These are phyloP conservation scores for Sedum album DNA, from an alignment of 164 flowering plant species.

Conservation along the genomic window DNA sequence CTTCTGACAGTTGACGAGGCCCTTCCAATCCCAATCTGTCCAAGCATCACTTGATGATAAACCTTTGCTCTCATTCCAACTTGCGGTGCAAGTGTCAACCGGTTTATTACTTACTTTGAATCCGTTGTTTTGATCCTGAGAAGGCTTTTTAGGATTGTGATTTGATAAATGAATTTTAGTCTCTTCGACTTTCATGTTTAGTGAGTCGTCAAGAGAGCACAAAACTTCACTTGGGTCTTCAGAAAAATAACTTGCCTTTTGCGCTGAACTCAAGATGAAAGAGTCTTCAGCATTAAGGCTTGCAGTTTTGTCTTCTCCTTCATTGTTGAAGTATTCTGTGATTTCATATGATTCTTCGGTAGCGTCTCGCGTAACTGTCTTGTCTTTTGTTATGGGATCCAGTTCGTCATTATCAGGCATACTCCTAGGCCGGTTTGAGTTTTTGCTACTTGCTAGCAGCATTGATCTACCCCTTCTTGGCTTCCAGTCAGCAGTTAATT, in stretches of 20 bases:
- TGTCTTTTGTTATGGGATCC: not conserved
- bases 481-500: not conserved
- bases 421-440: not conserved
- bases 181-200: not conserved
- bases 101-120: not conserved
- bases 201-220: not conserved
- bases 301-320: not conserved
- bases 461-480: not conserved
- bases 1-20: not conserved
- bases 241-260: not conserved
- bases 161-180: not conserved
- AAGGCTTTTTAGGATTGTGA: not conserved
- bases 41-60: not conserved
- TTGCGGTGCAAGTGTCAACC: not conserved
- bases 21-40: not conserved
- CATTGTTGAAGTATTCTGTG: not conserved
- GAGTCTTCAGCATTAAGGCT: not conserved
- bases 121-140: not conserved
- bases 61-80: not conserved
- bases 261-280: not conserved
- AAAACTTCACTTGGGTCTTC: not conserved
- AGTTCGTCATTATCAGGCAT: not conserved
- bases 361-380: not conserved
- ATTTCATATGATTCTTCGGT: not conserved
- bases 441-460: not conserved